phyloP scores from a whole-genome alignment of 305 asterid species.

The Solanum hybrid region DNA sequence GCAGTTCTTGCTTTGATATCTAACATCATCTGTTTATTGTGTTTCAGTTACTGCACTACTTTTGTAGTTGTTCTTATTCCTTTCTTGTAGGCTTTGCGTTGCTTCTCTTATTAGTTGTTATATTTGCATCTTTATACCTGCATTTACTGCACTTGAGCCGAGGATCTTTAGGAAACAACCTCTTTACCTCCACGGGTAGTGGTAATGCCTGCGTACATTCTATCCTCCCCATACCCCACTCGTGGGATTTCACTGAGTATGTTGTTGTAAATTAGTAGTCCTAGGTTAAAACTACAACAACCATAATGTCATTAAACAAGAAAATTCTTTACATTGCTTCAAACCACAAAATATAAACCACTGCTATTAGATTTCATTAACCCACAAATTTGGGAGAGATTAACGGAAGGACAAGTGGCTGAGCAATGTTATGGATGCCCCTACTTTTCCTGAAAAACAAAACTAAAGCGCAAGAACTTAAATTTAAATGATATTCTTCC shows the following conservation, averaged over 20 bases:
- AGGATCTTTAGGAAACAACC: not conserved
- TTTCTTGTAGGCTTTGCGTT: not conserved
- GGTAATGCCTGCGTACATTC: not conserved
- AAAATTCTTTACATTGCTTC: not conserved
- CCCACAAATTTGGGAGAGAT: not conserved
- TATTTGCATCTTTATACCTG: not conserved
- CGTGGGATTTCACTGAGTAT: not conserved
- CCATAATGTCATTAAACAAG: not conserved
- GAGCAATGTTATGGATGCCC: not conserved
- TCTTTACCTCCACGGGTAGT: not conserved
- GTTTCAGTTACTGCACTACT: not conserved
- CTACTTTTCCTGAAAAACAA: not conserved
- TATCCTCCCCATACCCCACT: not conserved
- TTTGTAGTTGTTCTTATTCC: not conserved
- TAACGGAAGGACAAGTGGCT: not conserved
- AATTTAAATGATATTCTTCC: not conserved
- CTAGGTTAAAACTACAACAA: not conserved
- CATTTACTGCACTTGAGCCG: not conserved
- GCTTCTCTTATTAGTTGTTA: not conserved
- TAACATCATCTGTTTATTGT: not conserved
- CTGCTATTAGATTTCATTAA: not conserved
- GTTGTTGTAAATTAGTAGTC: not conserved
- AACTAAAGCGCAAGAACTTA: not conserved
- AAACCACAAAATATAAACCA: not conserved
- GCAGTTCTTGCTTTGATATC: not conserved